Evolutionary conservation across 441 rosid species (phyloP).

Genomic region (Euphorbia schlechtendalii): DNA sequence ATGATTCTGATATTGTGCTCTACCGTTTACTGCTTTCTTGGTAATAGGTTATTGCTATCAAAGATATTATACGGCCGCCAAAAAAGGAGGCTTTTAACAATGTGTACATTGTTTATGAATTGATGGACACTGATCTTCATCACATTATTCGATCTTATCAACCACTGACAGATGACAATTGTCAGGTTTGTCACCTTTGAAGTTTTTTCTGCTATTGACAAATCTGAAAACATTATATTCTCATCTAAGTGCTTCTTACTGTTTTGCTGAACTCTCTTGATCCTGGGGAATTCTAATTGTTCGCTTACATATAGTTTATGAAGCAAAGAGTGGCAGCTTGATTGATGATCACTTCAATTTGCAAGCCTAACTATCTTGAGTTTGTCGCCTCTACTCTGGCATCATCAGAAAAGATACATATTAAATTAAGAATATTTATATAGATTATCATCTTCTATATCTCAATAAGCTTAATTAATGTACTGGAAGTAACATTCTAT

Average conservation of each 20-base stretch:
- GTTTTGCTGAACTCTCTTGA: not conserved
- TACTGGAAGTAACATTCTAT: not conserved
- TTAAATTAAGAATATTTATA: not conserved
- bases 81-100: not conserved
- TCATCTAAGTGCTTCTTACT: constrained; percentile 1
- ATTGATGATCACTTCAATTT: not conserved
- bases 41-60: constrained; percentile 11
- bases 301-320: not conserved
- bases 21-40: constrained; percentile 5
- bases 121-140: not conserved
- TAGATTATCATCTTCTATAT: not conserved
- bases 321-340: not conserved
- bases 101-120: not conserved
- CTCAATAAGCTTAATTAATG: not conserved
- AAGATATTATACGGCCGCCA: not conserved
- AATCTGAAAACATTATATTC: constrained; percentile 9
- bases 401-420: not conserved
- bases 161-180: not conserved
- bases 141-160: not conserved
- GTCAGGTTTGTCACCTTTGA: not conserved
- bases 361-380: not conserved
- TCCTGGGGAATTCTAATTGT: not conserved
- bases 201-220: not conserved
- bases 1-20: not conserved
- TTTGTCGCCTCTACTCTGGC: not conserved